Conservation (phyloP, 1,139 yeast genomes). For the Yamadazyma sp. region DNA sequence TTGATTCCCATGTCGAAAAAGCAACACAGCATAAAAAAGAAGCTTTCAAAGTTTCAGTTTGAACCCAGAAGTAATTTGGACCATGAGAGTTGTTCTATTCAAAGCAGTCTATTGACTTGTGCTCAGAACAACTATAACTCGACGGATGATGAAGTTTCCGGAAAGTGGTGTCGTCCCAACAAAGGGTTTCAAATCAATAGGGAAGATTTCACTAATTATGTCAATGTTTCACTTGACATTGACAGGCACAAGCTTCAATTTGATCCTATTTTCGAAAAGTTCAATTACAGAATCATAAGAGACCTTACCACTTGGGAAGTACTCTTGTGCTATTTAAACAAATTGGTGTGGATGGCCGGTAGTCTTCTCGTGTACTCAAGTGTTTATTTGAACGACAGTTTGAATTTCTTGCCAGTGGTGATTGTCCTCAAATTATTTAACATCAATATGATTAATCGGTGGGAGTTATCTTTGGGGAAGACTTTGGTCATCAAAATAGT, state of each 20-base stretch:
- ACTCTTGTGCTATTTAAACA: constrained; percentile 9
- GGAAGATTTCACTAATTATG: constrained; percentile 13
- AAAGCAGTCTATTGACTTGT: constrained; percentile 6
- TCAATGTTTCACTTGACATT: constrained; percentile 13
- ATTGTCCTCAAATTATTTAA: constrained; percentile 16
- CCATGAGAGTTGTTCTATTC: not conserved
- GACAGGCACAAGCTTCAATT: constrained; percentile 13
- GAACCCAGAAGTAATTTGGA: constrained; percentile 2
- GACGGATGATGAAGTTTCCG: constrained; percentile 9
- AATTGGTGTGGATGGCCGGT: constrained; percentile 13
- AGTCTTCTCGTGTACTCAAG: constrained; percentile 11
- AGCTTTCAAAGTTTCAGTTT: constrained; percentile 13
- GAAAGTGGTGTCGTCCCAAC: not conserved
- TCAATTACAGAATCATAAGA: constrained; percentile 10
- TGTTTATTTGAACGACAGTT: constrained; percentile 7
- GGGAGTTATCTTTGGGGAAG: constrained; percentile 5
- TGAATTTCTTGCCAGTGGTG: constrained; percentile 7
- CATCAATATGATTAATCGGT: constrained; percentile 14
- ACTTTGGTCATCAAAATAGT: constrained; percentile 10
- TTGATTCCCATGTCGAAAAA: constrained; percentile 9
- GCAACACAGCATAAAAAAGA: constrained; percentile 9
- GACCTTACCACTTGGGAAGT: constrained; percentile 10
- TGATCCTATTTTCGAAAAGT: constrained; percentile 19
- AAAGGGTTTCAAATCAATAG: constrained; percentile 3
- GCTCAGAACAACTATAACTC: constrained; percentile 5